Base-by-base conservation (phyloP, 495 filamentous ascomycete species). In the Copromyces sp. region DNA sequence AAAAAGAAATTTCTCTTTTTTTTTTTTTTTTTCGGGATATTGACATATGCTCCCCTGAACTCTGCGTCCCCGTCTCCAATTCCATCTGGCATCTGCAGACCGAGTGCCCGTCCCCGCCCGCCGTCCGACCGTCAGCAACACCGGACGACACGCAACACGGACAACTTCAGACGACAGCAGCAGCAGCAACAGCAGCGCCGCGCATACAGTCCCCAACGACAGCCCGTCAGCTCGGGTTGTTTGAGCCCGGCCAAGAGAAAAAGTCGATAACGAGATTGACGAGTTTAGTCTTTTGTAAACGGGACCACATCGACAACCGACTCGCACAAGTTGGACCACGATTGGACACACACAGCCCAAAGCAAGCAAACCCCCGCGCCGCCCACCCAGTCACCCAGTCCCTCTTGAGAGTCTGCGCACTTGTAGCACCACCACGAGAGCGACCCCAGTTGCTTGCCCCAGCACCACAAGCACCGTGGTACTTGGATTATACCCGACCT, bases 131-230 rank as follows among this genome's bases (percentile, higher is more conserved):
- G 29, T 65, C 29, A 59, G 24, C 53, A 61, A 32, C 47, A 61
- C 53, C 53, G 45, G 45, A 32, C 53, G 32, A 65, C 53, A 65
- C 24, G 47, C 53, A 24, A 24, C 24, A 24, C 53, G 17, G 53
- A 65, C 73, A 69, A 75, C 80, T 35, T 77, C 78, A 17, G 78
- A 77, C 14, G 78, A 78, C 68, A 74, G 73, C 68, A 78, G 79
- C 47, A 80, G 74, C 73, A 74, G 71, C 42, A 47, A 38, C 24
- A 69, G 20, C 42, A 37, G 42, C 40, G 42, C 42, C 35, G 39
- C 42, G 35, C 53, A 59, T 71, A 44, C 44, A 24, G 24, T 38
- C 53, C 70, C 35, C 35, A 37, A 37, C 35, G 35, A 37, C 35
- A 5, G 14, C 5, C 41, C 41, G 29, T 16, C 53, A 61, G 7